Conservation (phyloP, 441 rosid species). For the Erodium moschatum region DNA sequence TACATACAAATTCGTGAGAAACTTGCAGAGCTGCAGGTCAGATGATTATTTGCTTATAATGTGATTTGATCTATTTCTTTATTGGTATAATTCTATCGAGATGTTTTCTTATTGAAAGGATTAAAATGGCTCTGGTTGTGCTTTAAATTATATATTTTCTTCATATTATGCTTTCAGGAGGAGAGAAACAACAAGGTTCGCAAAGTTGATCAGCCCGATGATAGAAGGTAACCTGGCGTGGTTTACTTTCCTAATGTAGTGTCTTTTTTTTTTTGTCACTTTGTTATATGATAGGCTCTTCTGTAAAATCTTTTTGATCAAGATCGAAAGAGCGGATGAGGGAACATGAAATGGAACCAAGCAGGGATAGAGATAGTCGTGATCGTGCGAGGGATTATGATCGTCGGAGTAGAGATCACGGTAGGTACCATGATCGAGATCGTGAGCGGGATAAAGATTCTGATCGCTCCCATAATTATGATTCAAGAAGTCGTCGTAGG, state of each 20-base stretch:
- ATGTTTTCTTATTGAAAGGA: no score
- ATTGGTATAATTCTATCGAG: no score
- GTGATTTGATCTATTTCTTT: no score
- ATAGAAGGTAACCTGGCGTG: conserved; percentile 33
- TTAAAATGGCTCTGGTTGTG: conserved; percentile 24
- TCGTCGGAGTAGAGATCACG: conserved; percentile 69
- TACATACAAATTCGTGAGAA: no score
- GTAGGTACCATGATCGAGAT: conserved; percentile 66
- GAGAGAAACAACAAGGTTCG: conserved; percentile 59
- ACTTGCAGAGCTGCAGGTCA: no score
- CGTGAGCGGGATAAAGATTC: conserved; percentile 58
- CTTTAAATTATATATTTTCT: conserved; percentile 20
- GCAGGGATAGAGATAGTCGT: conserved; percentile 39
- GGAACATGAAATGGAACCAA: conserved; percentile 44
- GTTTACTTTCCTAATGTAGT: background rate
- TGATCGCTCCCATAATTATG: conserved; percentile 64
- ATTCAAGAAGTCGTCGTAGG: conserved; percentile 69
- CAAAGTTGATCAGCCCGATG: conserved; percentile 54
- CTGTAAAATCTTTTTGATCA: conserved; percentile 16
- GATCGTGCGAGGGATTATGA: conserved; percentile 71
- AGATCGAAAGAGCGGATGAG: conserved; percentile 72
- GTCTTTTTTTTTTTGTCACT: background rate
- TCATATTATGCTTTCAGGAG: conserved; percentile 49
- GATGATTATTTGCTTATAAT: no score
- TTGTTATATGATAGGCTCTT: background rate